A percentile compares a stretch with the other conserved stretches of the same genome.
Evolutionary conservation across 768 basidiomycete species (phyloP).

Genomic region (Russula abietina): DNA sequence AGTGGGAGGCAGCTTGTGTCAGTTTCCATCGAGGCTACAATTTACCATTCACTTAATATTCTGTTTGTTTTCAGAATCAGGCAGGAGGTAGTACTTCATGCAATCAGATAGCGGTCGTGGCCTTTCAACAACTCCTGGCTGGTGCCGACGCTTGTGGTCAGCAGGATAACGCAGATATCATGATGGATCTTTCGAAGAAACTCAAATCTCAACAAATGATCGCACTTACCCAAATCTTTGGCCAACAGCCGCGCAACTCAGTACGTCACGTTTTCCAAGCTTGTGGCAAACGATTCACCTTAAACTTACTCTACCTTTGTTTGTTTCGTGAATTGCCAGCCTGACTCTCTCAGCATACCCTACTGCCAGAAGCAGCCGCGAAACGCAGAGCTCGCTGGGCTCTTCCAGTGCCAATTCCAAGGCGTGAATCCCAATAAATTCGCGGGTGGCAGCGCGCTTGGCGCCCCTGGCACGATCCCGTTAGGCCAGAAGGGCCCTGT

Average conservation of each 20-base stretch:
- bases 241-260: slow-evolving; percentile 53
- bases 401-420: slow-evolving; percentile 55
- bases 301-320: background rate
- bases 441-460: slow-evolving; percentile 39
- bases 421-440: slow-evolving; percentile 42
- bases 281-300: background rate
- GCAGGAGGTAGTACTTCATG: slow-evolving; percentile 55
- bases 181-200: slow-evolving; percentile 46
- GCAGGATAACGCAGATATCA: slow-evolving; percentile 44
- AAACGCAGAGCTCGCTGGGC: slow-evolving; percentile 47
- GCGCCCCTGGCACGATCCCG: slow-evolving; percentile 47
- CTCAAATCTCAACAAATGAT: slow-evolving; percentile 47
- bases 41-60: background rate
- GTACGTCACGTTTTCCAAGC: slow-evolving; percentile 30
- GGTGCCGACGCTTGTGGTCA: slow-evolving; percentile 38
- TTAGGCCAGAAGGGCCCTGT: slow-evolving; percentile 39
- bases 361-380: slow-evolving; percentile 51
- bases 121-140: slow-evolving; percentile 56
- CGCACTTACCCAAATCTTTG: slow-evolving; percentile 46
- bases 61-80: slow-evolving; percentile 33
- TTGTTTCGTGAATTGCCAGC: slow-evolving; percentile 29
- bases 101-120: slow-evolving; percentile 49
- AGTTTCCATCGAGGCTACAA: slow-evolving; percentile 20
- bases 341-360: slow-evolving; percentile 39
- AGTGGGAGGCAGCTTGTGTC: slow-evolving; percentile 48